Evolutionary conservation across 1,284 basidiomycete genomes (phyloP).

Genomic region (Boletus sp.): DNA sequence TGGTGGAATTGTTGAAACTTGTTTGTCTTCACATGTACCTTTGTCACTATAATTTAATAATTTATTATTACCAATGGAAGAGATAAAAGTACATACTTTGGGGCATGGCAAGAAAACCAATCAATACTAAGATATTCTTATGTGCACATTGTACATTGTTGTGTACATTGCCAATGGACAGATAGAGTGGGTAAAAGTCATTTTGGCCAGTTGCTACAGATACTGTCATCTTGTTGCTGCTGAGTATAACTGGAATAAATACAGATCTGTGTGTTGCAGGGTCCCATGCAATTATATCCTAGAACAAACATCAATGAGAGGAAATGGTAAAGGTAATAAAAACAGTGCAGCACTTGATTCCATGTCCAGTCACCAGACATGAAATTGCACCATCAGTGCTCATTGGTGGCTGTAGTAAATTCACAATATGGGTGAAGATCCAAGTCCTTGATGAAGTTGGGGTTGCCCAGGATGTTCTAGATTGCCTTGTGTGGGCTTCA

Average conservation of each 20-base stretch:
- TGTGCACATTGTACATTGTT: conserved; percentile 38
- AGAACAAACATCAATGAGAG: too few species aligned
- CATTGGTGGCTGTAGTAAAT: background rate
- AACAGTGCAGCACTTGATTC: background rate
- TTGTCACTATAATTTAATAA: background rate
- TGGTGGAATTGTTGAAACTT: background rate
- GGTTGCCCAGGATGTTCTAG: background rate
- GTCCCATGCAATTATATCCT: background rate
- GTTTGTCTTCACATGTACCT: background rate
- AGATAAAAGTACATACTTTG: conserved; percentile 25
- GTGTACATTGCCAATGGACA: conserved; percentile 37
- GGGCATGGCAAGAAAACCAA: conserved; percentile 41
- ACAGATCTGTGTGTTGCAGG: conserved; percentile 18
- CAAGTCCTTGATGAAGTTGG: background rate
- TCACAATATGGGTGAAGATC: background rate
- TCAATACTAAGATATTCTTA: conserved; percentile 28
- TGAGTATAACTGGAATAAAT: conserved; percentile 33
- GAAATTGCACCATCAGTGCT: background rate
- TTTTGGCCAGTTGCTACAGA: conserved; percentile 43
- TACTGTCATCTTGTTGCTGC: conserved; percentile 44
- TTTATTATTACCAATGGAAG: background rate
- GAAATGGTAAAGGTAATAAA: too few species aligned
- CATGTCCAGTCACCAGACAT: conserved; percentile 2
- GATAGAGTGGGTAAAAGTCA: conserved; percentile 40
- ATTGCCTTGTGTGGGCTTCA: background rate